These are phyloP conservation scores for Erigeron canadensis DNA, from an alignment of 129 eudicot species.

Conservation along the genomic window DNA sequence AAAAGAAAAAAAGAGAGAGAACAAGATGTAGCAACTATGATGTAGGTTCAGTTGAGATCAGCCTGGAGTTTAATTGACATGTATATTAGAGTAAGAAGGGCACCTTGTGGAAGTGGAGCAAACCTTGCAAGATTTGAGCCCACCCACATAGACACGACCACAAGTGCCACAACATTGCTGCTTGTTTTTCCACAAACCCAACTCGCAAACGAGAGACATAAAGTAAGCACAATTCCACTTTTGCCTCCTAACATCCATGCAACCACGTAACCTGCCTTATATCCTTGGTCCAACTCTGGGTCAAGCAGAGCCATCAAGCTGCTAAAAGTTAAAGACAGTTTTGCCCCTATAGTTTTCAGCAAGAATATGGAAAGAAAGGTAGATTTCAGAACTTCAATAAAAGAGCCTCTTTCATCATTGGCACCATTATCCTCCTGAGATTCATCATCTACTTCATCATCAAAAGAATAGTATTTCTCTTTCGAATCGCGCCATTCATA, in stretches of 20 bases:
- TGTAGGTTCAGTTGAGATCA: slow-evolving; percentile 50
- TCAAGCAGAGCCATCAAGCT: slow-evolving; percentile 75
- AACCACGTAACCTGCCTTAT: slow-evolving; percentile 59
- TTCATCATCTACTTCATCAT: slow-evolving; percentile 38
- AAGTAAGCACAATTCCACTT: slow-evolving; percentile 64
- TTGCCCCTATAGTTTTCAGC: slow-evolving; percentile 70
- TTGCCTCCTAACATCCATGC: slow-evolving; percentile 84
- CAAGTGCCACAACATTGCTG: slow-evolving; percentile 65
- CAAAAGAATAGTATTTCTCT: slow-evolving; percentile 35
- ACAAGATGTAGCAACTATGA: slow-evolving; percentile 11
- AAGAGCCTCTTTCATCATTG: slow-evolving; percentile 50
- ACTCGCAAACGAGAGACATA: slow-evolving; percentile 82
- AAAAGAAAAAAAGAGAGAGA: background rate
- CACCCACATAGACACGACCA: slow-evolving; percentile 75
- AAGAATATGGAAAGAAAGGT: slow-evolving; percentile 72
- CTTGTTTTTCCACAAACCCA: slow-evolving; percentile 95
- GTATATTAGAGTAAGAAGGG: slow-evolving; percentile 80
- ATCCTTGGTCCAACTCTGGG: slow-evolving; percentile 65
- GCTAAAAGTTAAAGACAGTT: slow-evolving; percentile 71
- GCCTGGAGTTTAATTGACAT: slow-evolving; percentile 80
- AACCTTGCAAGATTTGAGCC: slow-evolving; percentile 65
- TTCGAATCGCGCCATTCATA: slow-evolving; percentile 34
- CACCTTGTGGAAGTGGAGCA: slow-evolving; percentile 90
- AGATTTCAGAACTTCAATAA: slow-evolving; percentile 57
- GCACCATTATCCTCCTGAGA: slow-evolving; percentile 32